These are phyloP conservation scores for Salix udensis DNA, from an alignment of 345 rosid genomes.

Conservation along the genomic window DNA sequence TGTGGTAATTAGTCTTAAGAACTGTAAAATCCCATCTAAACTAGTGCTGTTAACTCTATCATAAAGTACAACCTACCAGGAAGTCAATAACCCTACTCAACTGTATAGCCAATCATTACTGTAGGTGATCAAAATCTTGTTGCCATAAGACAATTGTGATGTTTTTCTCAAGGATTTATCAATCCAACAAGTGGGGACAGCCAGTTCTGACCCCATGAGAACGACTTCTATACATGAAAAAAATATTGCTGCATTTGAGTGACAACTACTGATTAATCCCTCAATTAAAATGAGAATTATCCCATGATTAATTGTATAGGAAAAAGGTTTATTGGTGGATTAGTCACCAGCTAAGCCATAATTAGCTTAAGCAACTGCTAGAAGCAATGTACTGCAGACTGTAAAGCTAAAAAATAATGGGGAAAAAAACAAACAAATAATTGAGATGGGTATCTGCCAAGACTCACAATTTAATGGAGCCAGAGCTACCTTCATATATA, in stretches of 20 bases:
- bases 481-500: background rate
- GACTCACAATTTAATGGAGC: slow-evolving; percentile 6
- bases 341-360: background rate
- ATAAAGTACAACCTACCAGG: background rate
- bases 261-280: background rate
- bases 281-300: too few relatives aligned
- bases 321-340: background rate
- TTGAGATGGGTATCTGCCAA: slow-evolving; percentile 12
- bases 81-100: background rate
- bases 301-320: background rate
- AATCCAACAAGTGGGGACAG: background rate
- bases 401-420: slow-evolving; percentile 2
- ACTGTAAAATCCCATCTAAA: background rate
- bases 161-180: background rate
- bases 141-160: background rate
- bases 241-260: background rate
- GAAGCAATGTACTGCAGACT: background rate
- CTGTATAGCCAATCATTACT: background rate
- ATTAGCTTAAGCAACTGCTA: background rate
- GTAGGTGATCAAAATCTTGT: background rate
- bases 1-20: too few relatives aligned
- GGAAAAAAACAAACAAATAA: slow-evolving; percentile 21
- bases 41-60: background rate
- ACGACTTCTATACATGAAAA: background rate
- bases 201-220: background rate